Percentiles rank a stretch among this genome's conserved stretches.
Conservation (phyloP, 352 stramenopile genomes). For the Phytophthora megakarya region DNA sequence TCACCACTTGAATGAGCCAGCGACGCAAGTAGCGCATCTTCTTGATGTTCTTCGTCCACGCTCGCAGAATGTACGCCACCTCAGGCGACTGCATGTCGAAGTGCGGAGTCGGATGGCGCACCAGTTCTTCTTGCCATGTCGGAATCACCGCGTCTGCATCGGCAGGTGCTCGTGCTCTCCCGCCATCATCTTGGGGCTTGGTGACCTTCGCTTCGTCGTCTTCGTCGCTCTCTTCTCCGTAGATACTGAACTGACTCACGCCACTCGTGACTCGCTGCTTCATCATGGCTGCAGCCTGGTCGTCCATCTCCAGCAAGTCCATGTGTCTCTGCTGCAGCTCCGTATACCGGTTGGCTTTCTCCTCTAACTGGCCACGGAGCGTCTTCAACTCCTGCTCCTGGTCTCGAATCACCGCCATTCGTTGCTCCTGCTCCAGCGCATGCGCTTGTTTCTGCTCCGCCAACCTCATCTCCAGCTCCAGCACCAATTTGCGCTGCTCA, state of each 20-base stretch:
- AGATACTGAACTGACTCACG: conserved; percentile 37
- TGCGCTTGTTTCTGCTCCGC: conserved; percentile 39
- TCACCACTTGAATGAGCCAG: conserved; percentile 65
- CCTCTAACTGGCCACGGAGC: conserved; percentile 39
- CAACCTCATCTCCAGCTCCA: conserved; percentile 50
- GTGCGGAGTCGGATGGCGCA: conserved; percentile 71
- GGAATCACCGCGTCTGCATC: conserved; percentile 8
- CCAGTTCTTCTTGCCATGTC: conserved; percentile 67
- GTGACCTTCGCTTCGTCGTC: conserved; percentile 25
- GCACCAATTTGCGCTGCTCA: conserved; percentile 33
- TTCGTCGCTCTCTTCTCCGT: conserved; percentile 34
- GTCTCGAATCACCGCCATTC: conserved; percentile 64
- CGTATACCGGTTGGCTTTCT: conserved; percentile 28
- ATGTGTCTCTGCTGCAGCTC: conserved; percentile 40
- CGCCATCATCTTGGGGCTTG: conserved; percentile 1
- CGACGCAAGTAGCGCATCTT: conserved; percentile 73
- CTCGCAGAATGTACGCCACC: conserved; percentile 67
- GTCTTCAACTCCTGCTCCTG: conserved; percentile 57
- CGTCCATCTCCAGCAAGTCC: conserved; percentile 42
- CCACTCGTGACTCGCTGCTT: conserved; percentile 27
- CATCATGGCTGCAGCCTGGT: conserved; percentile 15
- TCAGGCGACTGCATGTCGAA: conserved; percentile 80
- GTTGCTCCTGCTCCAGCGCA: conserved; percentile 52
- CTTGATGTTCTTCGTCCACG: conserved; percentile 68
- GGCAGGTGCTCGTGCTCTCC: conserved; percentile 24